phyloP scores from a whole-genome alignment of 495 filamentous ascomycete species.

The Penicillium flavigenum region DNA sequence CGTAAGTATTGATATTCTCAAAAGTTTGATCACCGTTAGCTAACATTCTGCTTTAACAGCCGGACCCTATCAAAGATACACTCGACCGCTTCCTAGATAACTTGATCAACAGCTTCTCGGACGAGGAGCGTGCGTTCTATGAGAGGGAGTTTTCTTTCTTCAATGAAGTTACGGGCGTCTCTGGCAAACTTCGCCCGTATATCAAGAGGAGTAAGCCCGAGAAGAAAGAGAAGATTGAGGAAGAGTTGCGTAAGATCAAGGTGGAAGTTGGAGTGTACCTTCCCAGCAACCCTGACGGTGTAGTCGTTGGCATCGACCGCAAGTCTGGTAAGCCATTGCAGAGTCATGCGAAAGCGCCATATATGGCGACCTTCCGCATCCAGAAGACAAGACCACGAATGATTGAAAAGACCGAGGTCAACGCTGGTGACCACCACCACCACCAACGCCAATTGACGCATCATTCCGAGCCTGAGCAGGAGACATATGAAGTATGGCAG shows the following conservation, averaged over 20 bases:
- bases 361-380: slow-evolving; percentile 98
- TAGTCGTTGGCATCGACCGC: slow-evolving; percentile 95
- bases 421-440: slow-evolving; percentile 14
- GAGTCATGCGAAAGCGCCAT: slow-evolving; percentile 96
- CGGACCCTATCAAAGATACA: slow-evolving; percentile 88
- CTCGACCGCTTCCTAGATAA: slow-evolving; percentile 86
- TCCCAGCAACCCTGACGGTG: slow-evolving; percentile 93
- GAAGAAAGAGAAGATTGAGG: slow-evolving; percentile 99
- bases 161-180: slow-evolving; percentile 92
- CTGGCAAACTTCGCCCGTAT: slow-evolving; percentile 89
- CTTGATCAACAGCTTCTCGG: slow-evolving; percentile 78
- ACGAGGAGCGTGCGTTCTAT: slow-evolving; percentile 79
- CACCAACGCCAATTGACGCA: slow-evolving; percentile 53
- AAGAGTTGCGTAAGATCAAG: slow-evolving; percentile 89
- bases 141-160: slow-evolving; percentile 97
- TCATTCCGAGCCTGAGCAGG: slow-evolving; percentile 38
- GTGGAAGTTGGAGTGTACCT: slow-evolving; percentile 97
- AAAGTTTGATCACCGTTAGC: slow-evolving; percentile 12
- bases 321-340: slow-evolving; percentile 97
- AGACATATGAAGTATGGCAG: slow-evolving; percentile 91
- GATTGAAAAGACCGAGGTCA: slow-evolving; percentile 22
- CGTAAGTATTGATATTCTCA: slow-evolving; percentile 52
- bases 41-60: slow-evolving; percentile 56
- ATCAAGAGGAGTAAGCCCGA: slow-evolving; percentile 92
- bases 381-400: slow-evolving; percentile 65